Conservation (phyloP, 1,284 basidiomycete species). For the Phaffia rhodozyma region DNA sequence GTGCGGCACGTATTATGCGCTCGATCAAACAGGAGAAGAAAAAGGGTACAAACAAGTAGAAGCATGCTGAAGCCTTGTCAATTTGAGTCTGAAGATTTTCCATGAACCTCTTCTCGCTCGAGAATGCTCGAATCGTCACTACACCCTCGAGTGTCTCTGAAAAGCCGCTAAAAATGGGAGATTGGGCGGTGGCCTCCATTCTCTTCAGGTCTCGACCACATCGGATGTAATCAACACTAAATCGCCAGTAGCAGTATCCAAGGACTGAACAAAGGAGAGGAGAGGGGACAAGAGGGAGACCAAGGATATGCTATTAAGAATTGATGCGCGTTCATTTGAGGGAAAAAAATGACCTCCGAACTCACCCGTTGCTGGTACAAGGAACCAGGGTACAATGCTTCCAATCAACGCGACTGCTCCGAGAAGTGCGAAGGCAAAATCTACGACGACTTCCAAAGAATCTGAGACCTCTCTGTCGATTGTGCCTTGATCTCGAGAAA, state of each 20-base stretch:
- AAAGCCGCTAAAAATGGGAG: conserved; percentile 64
- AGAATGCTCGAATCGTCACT: conserved; percentile 77
- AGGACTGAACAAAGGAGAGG: conserved; percentile 39
- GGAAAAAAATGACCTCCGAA: background rate
- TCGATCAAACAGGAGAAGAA: too few relatives aligned
- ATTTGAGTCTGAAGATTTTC: conserved; percentile 56
- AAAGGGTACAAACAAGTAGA: conserved; percentile 25
- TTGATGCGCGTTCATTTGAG: conserved; percentile 64
- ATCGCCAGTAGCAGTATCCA: conserved; percentile 47
- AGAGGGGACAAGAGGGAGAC: conserved; percentile 35
- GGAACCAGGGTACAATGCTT: conserved; percentile 45
- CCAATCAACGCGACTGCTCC: conserved; percentile 51
- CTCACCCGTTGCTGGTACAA: conserved; percentile 47
- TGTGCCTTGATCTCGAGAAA: conserved; percentile 64
- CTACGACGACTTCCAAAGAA: background rate
- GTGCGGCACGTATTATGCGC: too few relatives aligned
- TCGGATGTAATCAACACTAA: conserved; percentile 58
- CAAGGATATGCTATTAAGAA: conserved; percentile 60
- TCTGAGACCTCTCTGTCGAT: conserved; percentile 41
- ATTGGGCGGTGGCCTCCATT: conserved; percentile 61
- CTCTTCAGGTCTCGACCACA: conserved; percentile 54
- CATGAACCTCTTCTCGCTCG: conserved; percentile 66
- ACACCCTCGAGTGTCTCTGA: conserved; percentile 65
- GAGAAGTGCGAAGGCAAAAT: background rate
- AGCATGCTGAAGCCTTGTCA: conserved; percentile 45